phyloP scores from a whole-genome alignment of 768 basidiomycete genomes.

The Boletus rufocinnamomeus region DNA sequence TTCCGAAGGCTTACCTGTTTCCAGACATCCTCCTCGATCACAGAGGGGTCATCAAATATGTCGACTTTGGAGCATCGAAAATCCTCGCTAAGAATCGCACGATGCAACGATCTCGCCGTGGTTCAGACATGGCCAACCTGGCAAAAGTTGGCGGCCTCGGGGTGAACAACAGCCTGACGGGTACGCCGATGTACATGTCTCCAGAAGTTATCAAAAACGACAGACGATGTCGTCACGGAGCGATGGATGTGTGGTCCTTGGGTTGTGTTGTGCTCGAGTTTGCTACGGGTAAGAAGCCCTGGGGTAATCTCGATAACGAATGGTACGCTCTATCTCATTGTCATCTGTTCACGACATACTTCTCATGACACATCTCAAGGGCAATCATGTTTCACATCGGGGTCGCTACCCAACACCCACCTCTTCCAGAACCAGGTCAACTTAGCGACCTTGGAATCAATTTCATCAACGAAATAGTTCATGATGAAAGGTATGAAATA shows the following conservation, averaged over 20 bases:
- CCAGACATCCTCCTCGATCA: conserved; percentile 92
- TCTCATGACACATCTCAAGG: conserved; percentile 47
- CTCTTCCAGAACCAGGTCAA: conserved; percentile 88
- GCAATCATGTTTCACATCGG: conserved; percentile 99
- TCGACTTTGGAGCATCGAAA: conserved; percentile 97
- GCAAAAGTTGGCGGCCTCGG: conserved; percentile 42
- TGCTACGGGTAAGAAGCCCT: conserved; percentile 95
- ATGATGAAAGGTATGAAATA: conserved; percentile 50
- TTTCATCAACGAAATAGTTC: conserved; percentile 74
- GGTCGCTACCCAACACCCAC: conserved; percentile 94
- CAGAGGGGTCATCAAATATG: conserved; percentile 90
- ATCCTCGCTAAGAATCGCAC: conserved; percentile 90
- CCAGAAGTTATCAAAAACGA: conserved; percentile 98
- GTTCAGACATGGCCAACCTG: conserved; percentile 41
- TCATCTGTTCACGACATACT: background rate
- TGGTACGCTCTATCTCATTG: conserved; percentile 56
- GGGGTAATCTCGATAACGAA: conserved; percentile 99
- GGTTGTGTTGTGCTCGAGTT: conserved; percentile 98
- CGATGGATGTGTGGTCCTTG: conserved; percentile 98
- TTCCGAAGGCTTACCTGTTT: conserved; percentile 14
- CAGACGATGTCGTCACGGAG: conserved; percentile 81
- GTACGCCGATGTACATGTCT: conserved; percentile 99
- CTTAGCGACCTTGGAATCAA: conserved; percentile 87
- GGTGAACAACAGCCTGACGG: conserved; percentile 86
- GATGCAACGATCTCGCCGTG: conserved; percentile 68